Conservation (phyloP, 1,284 basidiomycete species). For the Agroathelia rolfsii region DNA sequence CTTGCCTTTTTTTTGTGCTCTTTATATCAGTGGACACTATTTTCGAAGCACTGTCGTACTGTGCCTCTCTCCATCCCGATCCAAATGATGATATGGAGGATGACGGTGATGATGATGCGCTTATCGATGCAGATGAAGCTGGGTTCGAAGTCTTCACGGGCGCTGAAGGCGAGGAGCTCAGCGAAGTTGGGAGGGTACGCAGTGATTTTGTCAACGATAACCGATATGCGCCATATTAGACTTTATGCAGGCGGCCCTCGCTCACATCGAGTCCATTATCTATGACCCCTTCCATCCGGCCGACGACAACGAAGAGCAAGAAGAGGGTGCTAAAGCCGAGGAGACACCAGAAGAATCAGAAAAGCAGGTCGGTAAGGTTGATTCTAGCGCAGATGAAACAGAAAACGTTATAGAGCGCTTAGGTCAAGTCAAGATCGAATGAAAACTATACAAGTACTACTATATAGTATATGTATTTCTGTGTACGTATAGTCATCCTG, state of each 20-base stretch:
- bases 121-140: slow-evolving; percentile 41
- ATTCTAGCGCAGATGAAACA: too few species aligned
- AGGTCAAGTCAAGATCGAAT: too few species aligned
- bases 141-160: slow-evolving; percentile 54
- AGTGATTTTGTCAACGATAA: slow-evolving; percentile 74
- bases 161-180: slow-evolving; percentile 57
- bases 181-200: slow-evolving; percentile 89
- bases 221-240: slow-evolving; percentile 84
- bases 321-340: background rate
- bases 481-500: too few species aligned
- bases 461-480: too few species aligned
- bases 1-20: slow-evolving; percentile 10
- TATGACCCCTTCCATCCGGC: slow-evolving; percentile 40
- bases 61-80: slow-evolving; percentile 87
- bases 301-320: background rate
- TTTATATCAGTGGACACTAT: slow-evolving; percentile 69
- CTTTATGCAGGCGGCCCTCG: slow-evolving; percentile 55
- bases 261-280: slow-evolving; percentile 68
- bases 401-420: too few species aligned
- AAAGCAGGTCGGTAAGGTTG: too few species aligned
- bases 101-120: slow-evolving; percentile 50
- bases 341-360: background rate
- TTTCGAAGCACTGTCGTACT: slow-evolving; percentile 81
- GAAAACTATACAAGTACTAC: too few species aligned
- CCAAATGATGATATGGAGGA: slow-evolving; percentile 41